These are phyloP conservation scores for Tubosaeta brunneosetosa DNA, from an alignment of 768 basidiomycete genomes.

Conservation along the genomic window DNA sequence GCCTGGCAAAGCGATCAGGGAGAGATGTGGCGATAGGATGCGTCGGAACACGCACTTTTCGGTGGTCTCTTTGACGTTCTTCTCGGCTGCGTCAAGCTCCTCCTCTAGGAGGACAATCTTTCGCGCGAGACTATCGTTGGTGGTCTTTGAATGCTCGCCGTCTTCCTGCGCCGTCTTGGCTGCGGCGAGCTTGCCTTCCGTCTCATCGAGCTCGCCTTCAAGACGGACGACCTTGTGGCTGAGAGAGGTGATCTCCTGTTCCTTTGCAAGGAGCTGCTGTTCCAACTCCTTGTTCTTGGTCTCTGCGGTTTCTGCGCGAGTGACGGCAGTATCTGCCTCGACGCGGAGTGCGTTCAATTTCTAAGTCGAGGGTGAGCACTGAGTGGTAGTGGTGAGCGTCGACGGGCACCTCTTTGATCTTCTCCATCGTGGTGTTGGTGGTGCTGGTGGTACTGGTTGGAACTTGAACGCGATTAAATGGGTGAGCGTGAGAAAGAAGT, in stretches of 20 bases:
- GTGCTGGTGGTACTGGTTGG: too few species aligned
- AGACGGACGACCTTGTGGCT: slow-evolving; percentile 60
- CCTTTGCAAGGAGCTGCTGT: slow-evolving; percentile 69
- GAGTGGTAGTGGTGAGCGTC: not conserved
- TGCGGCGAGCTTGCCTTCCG: slow-evolving; percentile 61
- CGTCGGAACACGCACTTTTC: slow-evolving; percentile 65
- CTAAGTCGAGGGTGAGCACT: slow-evolving; percentile 32
- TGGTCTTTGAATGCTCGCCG: slow-evolving; percentile 62
- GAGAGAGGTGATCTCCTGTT: slow-evolving; percentile 83
- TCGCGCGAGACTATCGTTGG: slow-evolving; percentile 67
- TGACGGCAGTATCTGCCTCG: slow-evolving; percentile 79
- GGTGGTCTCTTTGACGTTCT: slow-evolving; percentile 92
- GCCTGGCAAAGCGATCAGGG: slow-evolving; percentile 42
- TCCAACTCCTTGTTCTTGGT: slow-evolving; percentile 73
- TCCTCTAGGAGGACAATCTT: slow-evolving; percentile 93
- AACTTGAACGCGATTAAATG: slow-evolving; percentile 25
- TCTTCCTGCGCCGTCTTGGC: slow-evolving; percentile 64
- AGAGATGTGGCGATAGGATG: slow-evolving; percentile 11
- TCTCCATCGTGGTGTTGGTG: slow-evolving; percentile 39
- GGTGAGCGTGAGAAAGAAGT: slow-evolving; percentile 32
- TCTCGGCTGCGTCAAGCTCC: slow-evolving; percentile 93
- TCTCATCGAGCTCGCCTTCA: slow-evolving; percentile 65
- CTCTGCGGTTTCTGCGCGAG: slow-evolving; percentile 87
- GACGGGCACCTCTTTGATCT: slow-evolving; percentile 40
- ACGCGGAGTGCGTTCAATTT: slow-evolving; percentile 72